These are phyloP conservation scores for Phytophthora sp. DNA, from an alignment of 352 stramenopile genomes.

Conservation along the genomic window DNA sequence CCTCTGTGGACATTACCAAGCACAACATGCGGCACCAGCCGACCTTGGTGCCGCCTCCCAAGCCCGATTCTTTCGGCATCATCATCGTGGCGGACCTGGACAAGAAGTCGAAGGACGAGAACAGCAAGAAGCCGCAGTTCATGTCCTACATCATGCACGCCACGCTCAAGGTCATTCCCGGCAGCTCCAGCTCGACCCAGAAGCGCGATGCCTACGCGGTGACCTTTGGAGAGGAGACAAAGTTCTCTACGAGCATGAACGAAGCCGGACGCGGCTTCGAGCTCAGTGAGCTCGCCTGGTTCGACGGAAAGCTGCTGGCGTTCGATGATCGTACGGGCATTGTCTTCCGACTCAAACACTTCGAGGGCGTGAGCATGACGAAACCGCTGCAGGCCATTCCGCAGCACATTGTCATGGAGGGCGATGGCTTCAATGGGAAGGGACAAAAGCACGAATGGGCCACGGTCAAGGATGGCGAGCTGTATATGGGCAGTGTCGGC, in stretches of 20 bases:
- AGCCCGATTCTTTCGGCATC: slow-evolving; percentile 82
- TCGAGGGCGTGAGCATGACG: slow-evolving; percentile 48
- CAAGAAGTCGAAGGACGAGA: slow-evolving; percentile 90
- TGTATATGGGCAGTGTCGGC: slow-evolving; percentile 97
- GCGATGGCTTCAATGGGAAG: slow-evolving; percentile 96
- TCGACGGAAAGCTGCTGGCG: slow-evolving; percentile 90
- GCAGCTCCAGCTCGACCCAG: slow-evolving; percentile 38
- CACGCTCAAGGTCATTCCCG: slow-evolving; percentile 76
- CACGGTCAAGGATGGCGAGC: slow-evolving; percentile 97
- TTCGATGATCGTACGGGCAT: slow-evolving; percentile 99
- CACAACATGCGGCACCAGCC: slow-evolving; percentile 43
- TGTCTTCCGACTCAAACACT: slow-evolving; percentile 96
- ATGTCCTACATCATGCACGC: slow-evolving; percentile 92
- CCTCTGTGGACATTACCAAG: slow-evolving; percentile 12
- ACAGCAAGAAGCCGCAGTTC: slow-evolving; percentile 91
- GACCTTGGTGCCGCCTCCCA: slow-evolving; percentile 34
- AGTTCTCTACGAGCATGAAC: slow-evolving; percentile 89
- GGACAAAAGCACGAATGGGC: slow-evolving; percentile 99
- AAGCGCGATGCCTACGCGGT: slow-evolving; percentile 65
- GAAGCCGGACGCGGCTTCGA: slow-evolving; percentile 97
- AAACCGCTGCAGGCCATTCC: slow-evolving; percentile 91
- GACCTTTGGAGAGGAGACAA: slow-evolving; percentile 66
- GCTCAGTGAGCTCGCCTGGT: slow-evolving; percentile 93
- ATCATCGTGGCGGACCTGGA: slow-evolving; percentile 97
- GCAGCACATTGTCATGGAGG: slow-evolving; percentile 97